Conservation (phyloP, 2,329 filamentous ascomycete species). For the Alternaria ventricosa region DNA sequence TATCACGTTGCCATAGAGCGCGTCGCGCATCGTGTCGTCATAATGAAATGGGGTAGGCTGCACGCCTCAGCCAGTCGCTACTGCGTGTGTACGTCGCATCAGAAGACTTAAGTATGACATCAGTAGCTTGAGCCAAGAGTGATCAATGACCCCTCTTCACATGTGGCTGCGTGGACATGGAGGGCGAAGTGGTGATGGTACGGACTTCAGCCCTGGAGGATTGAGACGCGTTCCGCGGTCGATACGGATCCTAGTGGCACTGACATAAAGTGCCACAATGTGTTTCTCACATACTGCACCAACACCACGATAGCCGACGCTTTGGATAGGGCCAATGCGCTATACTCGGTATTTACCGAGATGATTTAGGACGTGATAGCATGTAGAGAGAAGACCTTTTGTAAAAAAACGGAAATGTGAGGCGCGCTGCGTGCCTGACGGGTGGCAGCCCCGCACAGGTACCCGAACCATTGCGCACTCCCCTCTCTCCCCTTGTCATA, state of each 20-base stretch:
- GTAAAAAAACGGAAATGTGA: background rate
- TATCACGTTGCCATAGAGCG: background rate
- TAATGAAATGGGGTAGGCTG: conserved; percentile 11
- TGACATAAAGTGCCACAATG: background rate
- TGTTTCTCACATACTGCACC: background rate
- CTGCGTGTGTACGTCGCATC: background rate
- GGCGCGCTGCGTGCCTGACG: background rate
- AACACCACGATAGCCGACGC: background rate
- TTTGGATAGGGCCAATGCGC: background rate
- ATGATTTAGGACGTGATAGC: background rate
- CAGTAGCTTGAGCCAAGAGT: background rate
- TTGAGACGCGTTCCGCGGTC: background rate
- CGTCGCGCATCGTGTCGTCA: conserved; percentile 22
- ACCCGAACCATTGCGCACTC: background rate
- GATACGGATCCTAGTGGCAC: background rate
- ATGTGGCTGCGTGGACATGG: background rate
- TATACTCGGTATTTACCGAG: background rate
- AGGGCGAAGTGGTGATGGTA: background rate
- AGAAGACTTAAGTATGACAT: background rate
- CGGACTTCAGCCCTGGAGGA: background rate
- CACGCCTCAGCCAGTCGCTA: background rate
- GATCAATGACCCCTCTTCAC: background rate
- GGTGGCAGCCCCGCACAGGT: background rate
- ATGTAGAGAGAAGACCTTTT: background rate
- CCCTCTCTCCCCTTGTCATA: too few species aligned